Evolutionary conservation across 2,329 filamentous ascomycete genomes (phyloP), one percentile per base, ranked within the genome.

Genomic region (Aspergillus aculeatinus): DNA sequence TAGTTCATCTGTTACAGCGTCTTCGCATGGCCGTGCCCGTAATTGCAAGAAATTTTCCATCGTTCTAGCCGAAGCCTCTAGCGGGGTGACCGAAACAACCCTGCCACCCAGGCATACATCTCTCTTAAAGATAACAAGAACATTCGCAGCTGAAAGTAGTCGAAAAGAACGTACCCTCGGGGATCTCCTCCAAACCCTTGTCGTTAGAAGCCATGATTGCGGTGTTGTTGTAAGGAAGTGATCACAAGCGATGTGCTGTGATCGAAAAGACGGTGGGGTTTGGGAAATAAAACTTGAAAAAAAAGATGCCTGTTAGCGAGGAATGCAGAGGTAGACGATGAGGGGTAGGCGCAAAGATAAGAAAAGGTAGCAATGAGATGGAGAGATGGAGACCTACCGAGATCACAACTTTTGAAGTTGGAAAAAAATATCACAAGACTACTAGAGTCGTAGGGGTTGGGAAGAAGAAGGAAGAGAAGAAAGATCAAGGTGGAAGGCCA

Each of bases 151-250:
- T 19, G 39, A 57, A 50, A 51, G 27, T 59, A 58, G 50, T 48
- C 52, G 51, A 63, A 21, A 44, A 59, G 59, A 66, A 88, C 91
- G 84, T 85, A 96, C 92, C 87, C 86, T 96, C 92, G 79, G 91
- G 89, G 83, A 96, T 89, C 81, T 98, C 94, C 86, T 97, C 93
- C 84, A 98, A 92, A 86, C 94, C 94, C 87, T 96, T 96, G 75
- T 92, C 90, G 80, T 89, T 88, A 64, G 80, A 77, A 92, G 93
- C 94, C 94, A 98, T 98, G 87, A 90, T 97, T 94, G 91, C 88
- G 88, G 83, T 49, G 53, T 84, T 82, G 73, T 76, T 67, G 74
- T 75, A 75, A 63, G 6, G n/a, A 60, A 77, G 63, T 66, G 80
- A 86, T 85, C 88, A 87, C 90, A 91, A 89, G 88, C 89, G 80